A percentile compares a stretch with the other conserved stretches of the same genome.
Conservation (phyloP, 2,329 filamentous ascomycete species). For the Botrytis sinoallii region DNA sequence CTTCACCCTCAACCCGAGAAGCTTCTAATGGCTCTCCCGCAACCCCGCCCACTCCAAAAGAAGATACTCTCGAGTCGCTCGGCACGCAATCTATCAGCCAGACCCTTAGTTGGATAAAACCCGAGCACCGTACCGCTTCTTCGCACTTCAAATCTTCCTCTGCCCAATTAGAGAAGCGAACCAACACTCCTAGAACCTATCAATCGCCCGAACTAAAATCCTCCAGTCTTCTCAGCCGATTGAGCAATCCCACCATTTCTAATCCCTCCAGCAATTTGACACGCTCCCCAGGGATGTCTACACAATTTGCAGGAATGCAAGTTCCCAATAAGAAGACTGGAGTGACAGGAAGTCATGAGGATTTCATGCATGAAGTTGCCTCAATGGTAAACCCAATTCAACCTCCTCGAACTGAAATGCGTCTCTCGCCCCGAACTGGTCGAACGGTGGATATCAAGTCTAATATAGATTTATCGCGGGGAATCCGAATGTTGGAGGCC, state of each 20-base stretch:
- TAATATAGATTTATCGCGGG: slow-evolving; percentile 31
- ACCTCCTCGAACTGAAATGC: slow-evolving; percentile 21
- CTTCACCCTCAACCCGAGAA: not conserved
- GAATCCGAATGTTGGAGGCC: slow-evolving; percentile 40
- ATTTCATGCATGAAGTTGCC: not conserved
- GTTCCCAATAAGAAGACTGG: not conserved
- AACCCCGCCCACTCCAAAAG: slow-evolving; percentile 13
- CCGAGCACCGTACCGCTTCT: not conserved
- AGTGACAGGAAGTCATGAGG: not conserved
- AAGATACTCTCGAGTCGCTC: slow-evolving; percentile 15
- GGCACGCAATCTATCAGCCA: not conserved
- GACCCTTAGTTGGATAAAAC: not conserved
- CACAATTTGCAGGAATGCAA: not conserved
- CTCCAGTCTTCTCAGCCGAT: not conserved
- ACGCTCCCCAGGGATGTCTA: not conserved
- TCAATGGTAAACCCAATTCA: not conserved
- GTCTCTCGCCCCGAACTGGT: slow-evolving; percentile 32
- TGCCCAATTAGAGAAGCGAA: not conserved
- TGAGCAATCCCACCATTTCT: not conserved
- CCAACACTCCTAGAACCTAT: not conserved
- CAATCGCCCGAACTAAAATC: not conserved
- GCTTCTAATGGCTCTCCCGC: not conserved
- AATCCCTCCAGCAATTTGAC: not conserved
- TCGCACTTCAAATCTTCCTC: not conserved
- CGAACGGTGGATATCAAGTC: slow-evolving; percentile 26